phyloP scores from a whole-genome alignment of 202 grass and related monocot species.

The Digitaria exilis region DNA sequence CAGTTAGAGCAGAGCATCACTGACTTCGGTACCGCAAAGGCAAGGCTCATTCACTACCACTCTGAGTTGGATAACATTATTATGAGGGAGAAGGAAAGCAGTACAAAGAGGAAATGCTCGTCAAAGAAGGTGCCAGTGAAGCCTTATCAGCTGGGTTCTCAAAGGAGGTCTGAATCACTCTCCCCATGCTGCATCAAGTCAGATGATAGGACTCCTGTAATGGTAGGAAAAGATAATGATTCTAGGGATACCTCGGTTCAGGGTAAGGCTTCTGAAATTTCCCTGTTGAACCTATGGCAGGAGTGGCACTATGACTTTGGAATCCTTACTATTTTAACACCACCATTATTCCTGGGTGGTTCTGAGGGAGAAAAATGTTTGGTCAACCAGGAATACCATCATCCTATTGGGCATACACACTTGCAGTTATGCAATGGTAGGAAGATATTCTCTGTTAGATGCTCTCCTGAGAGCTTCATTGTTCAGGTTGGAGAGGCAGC shows the following conservation, averaged over 20 bases:
- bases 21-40: constrained; percentile 70
- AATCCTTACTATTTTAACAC: constrained; percentile 74
- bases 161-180: background rate
- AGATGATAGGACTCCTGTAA: constrained; percentile 16
- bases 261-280: background rate
- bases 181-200: background rate
- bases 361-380: constrained; percentile 36
- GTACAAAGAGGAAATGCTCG: constrained; percentile 18
- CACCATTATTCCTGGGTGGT: constrained; percentile 63
- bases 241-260: background rate
- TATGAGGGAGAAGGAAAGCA: constrained; percentile 46
- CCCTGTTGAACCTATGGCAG: constrained; percentile 73
- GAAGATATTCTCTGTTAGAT: constrained; percentile 69
- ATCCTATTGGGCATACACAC: constrained; percentile 58
- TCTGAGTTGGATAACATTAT: constrained; percentile 64
- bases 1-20: constrained; percentile 74
- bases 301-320: constrained; percentile 98
- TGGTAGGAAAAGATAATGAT: background rate
- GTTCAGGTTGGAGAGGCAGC: constrained; percentile 88
- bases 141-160: background rate
- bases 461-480: constrained; percentile 69
- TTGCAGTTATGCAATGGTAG: constrained; percentile 65
- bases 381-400: constrained; percentile 41
- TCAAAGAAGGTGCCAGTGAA: constrained; percentile 11
- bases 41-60: constrained; percentile 90